phyloP scores from a whole-genome alignment of 306 rosid species.

The Senna tora region DNA sequence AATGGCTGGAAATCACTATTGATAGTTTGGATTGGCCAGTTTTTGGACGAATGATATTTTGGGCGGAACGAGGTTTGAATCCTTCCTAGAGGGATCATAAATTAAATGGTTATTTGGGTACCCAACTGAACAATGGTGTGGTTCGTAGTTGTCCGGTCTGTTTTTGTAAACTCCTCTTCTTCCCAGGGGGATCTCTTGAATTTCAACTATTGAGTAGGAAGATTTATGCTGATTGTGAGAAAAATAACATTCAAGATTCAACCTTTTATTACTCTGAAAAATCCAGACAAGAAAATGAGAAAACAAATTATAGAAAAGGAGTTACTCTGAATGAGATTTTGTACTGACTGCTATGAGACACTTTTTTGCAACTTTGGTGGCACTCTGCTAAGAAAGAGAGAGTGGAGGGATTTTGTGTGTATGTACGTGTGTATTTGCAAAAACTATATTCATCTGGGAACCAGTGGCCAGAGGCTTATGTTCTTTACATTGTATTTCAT shows the following conservation, averaged over 20 bases:
- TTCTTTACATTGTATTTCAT: constrained; percentile 19
- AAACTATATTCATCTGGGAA: not conserved
- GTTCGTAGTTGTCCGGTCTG: no score
- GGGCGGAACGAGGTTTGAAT: no score
- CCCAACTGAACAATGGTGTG: no score
- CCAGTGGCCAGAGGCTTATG: not conserved
- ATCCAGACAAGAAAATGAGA: not conserved
- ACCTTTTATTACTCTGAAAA: constrained; percentile 22
- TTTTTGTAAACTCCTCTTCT: no score
- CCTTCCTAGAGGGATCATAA: no score
- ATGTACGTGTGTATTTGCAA: no score
- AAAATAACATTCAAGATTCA: constrained; percentile 15
- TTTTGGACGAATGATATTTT: no score
- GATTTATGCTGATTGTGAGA: constrained; percentile 31
- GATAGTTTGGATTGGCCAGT: no score
- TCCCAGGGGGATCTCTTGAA: no score
- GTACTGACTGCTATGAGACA: not conserved
- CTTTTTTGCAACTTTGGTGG: not conserved
- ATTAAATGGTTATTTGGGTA: no score
- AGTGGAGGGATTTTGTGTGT: not conserved
- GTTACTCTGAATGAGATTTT: not conserved
- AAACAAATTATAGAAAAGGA: not conserved
- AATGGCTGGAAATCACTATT: not conserved
- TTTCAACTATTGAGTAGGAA: no score
- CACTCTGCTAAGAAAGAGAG: constrained; percentile 11